Conservation (phyloP, 1,284 basidiomycete species). For the Microbotryum scabiosae region DNA sequence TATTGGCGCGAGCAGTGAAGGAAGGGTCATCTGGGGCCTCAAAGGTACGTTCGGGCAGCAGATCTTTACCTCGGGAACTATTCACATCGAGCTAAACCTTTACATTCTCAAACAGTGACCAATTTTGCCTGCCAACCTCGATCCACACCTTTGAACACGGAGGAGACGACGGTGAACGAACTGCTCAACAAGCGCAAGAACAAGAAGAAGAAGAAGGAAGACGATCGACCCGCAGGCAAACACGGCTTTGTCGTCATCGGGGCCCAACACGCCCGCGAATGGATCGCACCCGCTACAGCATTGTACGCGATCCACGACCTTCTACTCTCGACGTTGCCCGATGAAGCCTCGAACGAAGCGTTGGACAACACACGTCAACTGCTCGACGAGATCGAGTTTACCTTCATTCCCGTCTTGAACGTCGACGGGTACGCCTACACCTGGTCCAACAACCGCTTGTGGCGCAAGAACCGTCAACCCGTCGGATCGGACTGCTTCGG, state of each 20-base stretch:
- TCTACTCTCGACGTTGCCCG: conserved; percentile 48
- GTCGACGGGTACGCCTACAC: conserved; percentile 73
- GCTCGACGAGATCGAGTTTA: conserved; percentile 58
- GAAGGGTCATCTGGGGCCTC: conserved; percentile 16
- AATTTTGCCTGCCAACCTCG: no score
- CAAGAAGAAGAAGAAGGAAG: conserved; percentile 5
- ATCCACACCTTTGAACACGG: no score
- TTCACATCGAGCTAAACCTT: no score
- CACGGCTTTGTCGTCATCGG: conserved; percentile 59
- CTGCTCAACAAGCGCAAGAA: conserved; percentile 9
- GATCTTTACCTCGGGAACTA: no score
- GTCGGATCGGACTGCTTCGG: conserved; percentile 51
- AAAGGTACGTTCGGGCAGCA: not conserved
- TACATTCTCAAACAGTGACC: no score
- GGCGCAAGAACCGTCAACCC: conserved; percentile 72
- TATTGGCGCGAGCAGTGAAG: conserved; percentile 26
- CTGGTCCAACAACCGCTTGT: conserved; percentile 56
- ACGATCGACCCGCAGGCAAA: not conserved
- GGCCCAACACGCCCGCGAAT: conserved; percentile 75
- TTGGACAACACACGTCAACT: conserved; percentile 48
- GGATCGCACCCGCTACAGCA: conserved; percentile 67
- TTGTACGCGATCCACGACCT: conserved; percentile 66
- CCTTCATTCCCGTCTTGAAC: conserved; percentile 69
- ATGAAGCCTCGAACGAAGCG: conserved; percentile 14
- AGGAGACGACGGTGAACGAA: no score